These are phyloP conservation scores for Apiotrichum sp. DNA, from an alignment of 1,284 basidiomycete genomes.

Conservation along the genomic window DNA sequence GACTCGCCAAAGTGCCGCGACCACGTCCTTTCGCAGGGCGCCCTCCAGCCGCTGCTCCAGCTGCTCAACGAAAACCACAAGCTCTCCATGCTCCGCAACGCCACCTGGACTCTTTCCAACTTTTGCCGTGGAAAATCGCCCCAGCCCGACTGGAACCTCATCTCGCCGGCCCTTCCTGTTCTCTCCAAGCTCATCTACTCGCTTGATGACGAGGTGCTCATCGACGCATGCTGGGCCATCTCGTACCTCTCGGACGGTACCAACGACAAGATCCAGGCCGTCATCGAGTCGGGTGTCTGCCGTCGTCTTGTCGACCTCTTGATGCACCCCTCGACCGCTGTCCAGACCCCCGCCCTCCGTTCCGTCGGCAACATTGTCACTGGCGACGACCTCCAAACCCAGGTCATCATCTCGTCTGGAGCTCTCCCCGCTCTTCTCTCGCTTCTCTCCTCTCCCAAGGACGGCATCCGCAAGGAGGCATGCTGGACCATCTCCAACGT, in stretches of 20 bases:
- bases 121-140: conserved; percentile 95
- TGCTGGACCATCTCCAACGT: conserved; percentile 99
- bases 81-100: conserved; percentile 93
- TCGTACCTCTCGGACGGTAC: conserved; percentile 99
- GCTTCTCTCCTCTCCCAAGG: conserved; percentile 89
- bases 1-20: conserved; percentile 92
- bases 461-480: conserved; percentile 83
- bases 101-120: conserved; percentile 97
- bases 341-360: conserved; percentile 96
- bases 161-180: conserved; percentile 90
- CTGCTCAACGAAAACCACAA: conserved; percentile 66
- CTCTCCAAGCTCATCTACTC: conserved; percentile 99
- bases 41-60: conserved; percentile 52
- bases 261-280: conserved; percentile 99
- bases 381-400: conserved; percentile 96
- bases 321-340: conserved; percentile 94
- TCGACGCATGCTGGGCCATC: conserved; percentile 99
- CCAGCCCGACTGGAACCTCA: conserved; percentile 90
- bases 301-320: conserved; percentile 94
- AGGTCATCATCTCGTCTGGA: conserved; percentile 95
- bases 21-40: conserved; percentile 58
- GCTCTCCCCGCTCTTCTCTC: conserved; percentile 88
- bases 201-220: conserved; percentile 96
- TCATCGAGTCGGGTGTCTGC: conserved; percentile 97
- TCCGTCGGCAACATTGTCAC: conserved; percentile 99